Percentiles rank a stretch among this genome's conserved stretches.
Conservation (phyloP, 2,329 filamentous ascomycete genomes). For the Dothistroma septosporum region DNA sequence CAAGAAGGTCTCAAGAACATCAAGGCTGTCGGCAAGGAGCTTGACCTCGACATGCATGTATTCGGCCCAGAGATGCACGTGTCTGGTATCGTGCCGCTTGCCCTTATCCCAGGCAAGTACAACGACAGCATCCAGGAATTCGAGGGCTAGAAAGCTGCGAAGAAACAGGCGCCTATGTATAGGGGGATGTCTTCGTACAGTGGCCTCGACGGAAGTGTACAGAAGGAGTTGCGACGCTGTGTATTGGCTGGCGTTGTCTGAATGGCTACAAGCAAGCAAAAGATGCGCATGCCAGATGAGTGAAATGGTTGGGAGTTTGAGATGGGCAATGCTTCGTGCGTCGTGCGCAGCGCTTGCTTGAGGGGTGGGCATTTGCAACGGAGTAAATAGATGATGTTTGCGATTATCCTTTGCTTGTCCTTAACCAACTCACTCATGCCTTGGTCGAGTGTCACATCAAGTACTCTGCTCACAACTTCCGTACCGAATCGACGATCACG, state of each 20-base stretch:
- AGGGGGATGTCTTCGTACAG: not conserved
- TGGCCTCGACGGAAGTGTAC: not conserved
- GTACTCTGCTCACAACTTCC: not conserved
- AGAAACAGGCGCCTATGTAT: not conserved
- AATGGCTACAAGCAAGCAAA: not conserved
- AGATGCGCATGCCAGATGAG: not conserved
- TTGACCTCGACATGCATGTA: slow-evolving; percentile 92
- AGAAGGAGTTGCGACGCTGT: not conserved
- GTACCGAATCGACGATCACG: not conserved
- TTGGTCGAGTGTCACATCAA: not conserved
- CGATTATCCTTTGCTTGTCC: slow-evolving; percentile 9
- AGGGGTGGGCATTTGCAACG: slow-evolving; percentile 8
- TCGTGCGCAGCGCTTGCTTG: slow-evolving; percentile 9
- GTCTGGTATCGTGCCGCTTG: slow-evolving; percentile 91
- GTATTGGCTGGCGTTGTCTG: not conserved
- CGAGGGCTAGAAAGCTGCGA: slow-evolving; percentile 39
- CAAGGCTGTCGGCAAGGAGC: slow-evolving; percentile 90
- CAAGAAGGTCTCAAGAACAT: slow-evolving; percentile 99
- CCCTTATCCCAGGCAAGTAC: slow-evolving; percentile 61
- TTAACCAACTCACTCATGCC: not conserved
- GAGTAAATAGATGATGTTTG: slow-evolving; percentile 12
- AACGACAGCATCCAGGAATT: slow-evolving; percentile 59
- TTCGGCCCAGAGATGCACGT: slow-evolving; percentile 81
- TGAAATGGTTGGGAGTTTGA: not conserved
- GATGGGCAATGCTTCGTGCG: not conserved